Percentiles rank a stretch among this genome's conserved stretches.
Conservation (phyloP, 495 filamentous ascomycete genomes). For the Xanthoparmelia taractica region DNA sequence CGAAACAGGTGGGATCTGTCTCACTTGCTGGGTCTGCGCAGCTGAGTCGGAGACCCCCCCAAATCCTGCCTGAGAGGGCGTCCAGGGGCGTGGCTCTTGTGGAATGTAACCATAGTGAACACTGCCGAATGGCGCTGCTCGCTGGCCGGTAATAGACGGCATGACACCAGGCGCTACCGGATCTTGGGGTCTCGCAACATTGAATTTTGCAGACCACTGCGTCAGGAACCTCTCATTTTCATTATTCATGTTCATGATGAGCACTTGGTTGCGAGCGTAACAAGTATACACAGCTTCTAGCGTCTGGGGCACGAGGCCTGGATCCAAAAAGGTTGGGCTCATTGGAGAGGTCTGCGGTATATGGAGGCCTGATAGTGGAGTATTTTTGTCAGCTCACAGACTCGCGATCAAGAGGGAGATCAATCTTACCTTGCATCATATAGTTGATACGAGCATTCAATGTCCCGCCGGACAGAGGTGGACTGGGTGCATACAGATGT, state of each 20-base stretch:
- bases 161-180: background rate
- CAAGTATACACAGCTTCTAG: slow-evolving; percentile 8
- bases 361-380: background rate
- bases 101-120: slow-evolving; percentile 3
- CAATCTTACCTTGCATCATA: slow-evolving; percentile 1
- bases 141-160: background rate
- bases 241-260: slow-evolving; percentile 6
- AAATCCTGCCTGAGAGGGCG: background rate
- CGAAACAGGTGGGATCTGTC: background rate
- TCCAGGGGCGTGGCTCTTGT: background rate
- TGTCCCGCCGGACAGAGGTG: slow-evolving; percentile 4
- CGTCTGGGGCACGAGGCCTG: slow-evolving; percentile 13
- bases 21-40: background rate
- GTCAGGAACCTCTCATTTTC: slow-evolving; percentile 14
- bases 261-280: slow-evolving; percentile 12
- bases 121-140: background rate
- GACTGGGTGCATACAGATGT: background rate
- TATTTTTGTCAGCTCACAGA: background rate
- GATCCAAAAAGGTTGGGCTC: slow-evolving; percentile 20
- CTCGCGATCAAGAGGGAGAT: too few species aligned
- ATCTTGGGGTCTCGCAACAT: background rate
- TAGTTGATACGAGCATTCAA: slow-evolving; percentile 2
- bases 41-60: background rate
- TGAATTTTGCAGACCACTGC: slow-evolving; percentile 4
- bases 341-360: slow-evolving; percentile 16